Percentiles rank a stretch among this genome's conserved stretches.
phyloP scores from a whole-genome alignment of 2,329 filamentous ascomycete genomes.

The Chaetomium strumarium region DNA sequence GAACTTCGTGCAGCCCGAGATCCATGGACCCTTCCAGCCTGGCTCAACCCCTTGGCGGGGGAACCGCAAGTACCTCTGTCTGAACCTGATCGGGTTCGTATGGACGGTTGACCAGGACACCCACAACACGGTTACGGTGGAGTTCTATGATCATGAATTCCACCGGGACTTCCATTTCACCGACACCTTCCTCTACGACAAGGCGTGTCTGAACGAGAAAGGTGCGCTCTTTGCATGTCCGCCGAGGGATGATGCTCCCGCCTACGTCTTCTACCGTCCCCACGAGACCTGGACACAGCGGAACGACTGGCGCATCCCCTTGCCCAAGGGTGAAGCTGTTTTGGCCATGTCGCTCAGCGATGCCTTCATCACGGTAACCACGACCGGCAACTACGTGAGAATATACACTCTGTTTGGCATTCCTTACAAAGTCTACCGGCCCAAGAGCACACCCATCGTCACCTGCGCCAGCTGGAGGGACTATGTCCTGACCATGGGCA shows the following conservation, averaged over 20 bases:
- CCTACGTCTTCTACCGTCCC: slow-evolving; percentile 89
- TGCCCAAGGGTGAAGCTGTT: slow-evolving; percentile 84
- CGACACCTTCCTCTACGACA: slow-evolving; percentile 92
- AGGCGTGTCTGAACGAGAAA: slow-evolving; percentile 82
- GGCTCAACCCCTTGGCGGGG: slow-evolving; percentile 95
- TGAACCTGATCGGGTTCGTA: slow-evolving; percentile 89
- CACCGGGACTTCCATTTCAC: slow-evolving; percentile 97
- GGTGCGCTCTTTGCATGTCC: slow-evolving; percentile 82
- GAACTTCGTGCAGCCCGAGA: slow-evolving; percentile 52
- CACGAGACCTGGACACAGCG: slow-evolving; percentile 95
- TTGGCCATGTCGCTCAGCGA: slow-evolving; percentile 86
- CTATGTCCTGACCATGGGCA: slow-evolving; percentile 94
- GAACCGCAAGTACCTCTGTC: slow-evolving; percentile 84
- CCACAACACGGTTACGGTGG: slow-evolving; percentile 88
- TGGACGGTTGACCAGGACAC: slow-evolving; percentile 97
- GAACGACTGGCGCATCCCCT: slow-evolving; percentile 79
- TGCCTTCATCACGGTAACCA: slow-evolving; percentile 85
- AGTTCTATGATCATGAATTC: slow-evolving; percentile 92
- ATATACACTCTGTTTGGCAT: slow-evolving; percentile 91
- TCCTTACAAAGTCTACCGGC: slow-evolving; percentile 80
- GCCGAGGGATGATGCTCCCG: slow-evolving; percentile 57
- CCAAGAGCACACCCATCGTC: slow-evolving; percentile 84
- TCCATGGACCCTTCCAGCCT: slow-evolving; percentile 84
- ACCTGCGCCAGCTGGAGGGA: slow-evolving; percentile 92
- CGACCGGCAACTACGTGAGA: slow-evolving; percentile 79